phyloP scores from a whole-genome alignment of 2,329 filamentous ascomycete genomes.

The Colletotrichum plurivorum region DNA sequence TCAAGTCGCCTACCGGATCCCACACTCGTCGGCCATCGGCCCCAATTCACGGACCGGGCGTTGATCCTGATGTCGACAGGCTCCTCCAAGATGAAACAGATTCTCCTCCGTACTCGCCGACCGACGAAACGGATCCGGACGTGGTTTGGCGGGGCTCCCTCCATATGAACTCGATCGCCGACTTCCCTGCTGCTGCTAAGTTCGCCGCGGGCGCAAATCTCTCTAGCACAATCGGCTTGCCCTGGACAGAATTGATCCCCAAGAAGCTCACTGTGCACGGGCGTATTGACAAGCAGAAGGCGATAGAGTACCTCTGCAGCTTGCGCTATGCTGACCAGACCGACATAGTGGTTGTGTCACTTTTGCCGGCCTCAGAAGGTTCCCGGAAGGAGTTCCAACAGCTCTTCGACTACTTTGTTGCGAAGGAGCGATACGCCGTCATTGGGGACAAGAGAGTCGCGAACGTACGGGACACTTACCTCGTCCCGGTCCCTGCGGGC shows the following conservation, averaged over 20 bases:
- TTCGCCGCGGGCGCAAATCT: conserved; percentile 90
- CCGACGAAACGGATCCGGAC: conserved; percentile 79
- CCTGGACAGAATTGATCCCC: conserved; percentile 84
- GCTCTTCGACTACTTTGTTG: conserved; percentile 89
- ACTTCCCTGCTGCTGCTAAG: conserved; percentile 83
- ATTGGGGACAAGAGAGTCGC: conserved; percentile 81
- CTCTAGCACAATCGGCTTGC: conserved; percentile 63
- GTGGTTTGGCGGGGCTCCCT: conserved; percentile 84
- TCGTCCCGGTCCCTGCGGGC: conserved; percentile 86
- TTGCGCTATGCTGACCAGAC: conserved; percentile 85
- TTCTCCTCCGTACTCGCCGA: conserved; percentile 87
- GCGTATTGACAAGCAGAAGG: conserved; percentile 84
- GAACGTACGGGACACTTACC: conserved; percentile 90
- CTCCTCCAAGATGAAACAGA: conserved; percentile 85
- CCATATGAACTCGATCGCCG: conserved; percentile 82
- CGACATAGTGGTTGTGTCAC: conserved; percentile 85
- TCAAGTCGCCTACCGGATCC: conserved; percentile 78
- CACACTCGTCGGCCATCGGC: conserved; percentile 64
- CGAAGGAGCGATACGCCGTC: conserved; percentile 88
- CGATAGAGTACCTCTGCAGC: conserved; percentile 91
- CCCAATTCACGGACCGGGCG: conserved; percentile 70
- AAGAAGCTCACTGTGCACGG: conserved; percentile 79
- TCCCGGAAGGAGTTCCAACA: conserved; percentile 77
- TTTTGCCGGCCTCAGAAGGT: conserved; percentile 75
- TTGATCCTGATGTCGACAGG: conserved; percentile 91